Base-by-base conservation (phyloP, 106 monocot genomes). In the Dactylorhiza incarnata region DNA sequence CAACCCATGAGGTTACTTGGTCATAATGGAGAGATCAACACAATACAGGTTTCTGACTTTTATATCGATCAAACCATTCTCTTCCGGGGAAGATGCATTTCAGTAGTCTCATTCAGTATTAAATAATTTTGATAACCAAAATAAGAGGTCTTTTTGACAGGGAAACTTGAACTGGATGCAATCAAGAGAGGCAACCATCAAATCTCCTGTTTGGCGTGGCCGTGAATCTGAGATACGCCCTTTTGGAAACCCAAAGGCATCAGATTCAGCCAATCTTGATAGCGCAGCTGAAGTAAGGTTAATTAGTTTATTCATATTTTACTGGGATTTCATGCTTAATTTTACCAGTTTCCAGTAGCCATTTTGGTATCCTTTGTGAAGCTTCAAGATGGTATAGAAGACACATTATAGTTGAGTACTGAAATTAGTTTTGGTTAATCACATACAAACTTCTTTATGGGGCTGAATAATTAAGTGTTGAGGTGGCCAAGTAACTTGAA, bases 121-220 rank as follows among this genome's bases (percentile, higher is more conserved):
- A 17, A 29, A 10, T 44, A 43, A 10, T 46, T 45, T 16, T 70
- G 16, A 66, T 46, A 70, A n/a, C 45, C 46, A 14, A 44, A 23
- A 23, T 65, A 66, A 37, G 15, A 51, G 66, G 11, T 68, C 78
- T 71, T 26, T 37, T 26, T 78, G 74, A 29, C 24, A 94, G 97
- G 97, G 97, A 66, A 97, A 97, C 78, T 82, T 97, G 87, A 97
- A 97, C 74, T 97, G 94, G 97, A 97, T 97, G 94, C 91, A 86
- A 83, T 97, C 93, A 80, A 83, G 94, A 79, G 97, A 97, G 84
- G 67, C 97, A 78, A 94, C 97, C 75, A 81, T 97, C 5, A 87
- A 79, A 25, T 97, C 97, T 53, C 83, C 93, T 81, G 94, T 97
- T 68, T 97, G 97, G 97, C 97, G 91, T 81, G 94, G 94, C 10